Evolutionary conservation across 768 basidiomycete genomes (phyloP), one percentile per base, ranked within the genome.

Genomic region (Tubosaeta sp.): DNA sequence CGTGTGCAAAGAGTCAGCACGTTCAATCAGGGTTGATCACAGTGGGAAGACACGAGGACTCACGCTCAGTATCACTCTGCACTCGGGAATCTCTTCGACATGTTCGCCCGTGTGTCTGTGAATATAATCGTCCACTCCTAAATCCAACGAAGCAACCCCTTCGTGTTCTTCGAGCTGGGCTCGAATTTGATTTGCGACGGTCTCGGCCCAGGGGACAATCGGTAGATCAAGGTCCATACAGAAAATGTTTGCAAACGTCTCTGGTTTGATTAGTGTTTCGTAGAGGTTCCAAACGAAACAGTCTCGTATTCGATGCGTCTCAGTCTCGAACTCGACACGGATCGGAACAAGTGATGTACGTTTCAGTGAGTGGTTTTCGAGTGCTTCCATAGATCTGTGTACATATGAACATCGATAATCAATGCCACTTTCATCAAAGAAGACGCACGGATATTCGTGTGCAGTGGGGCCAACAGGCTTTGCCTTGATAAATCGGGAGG

Each of bases 261-360:
- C 85, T 0, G 95, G 94, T 25, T 84, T 86, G 60, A 95, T 85
- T 55, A 91, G 71, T n/a, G 76, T 73, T 71, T 98, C 95, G 65
- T 91, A 83, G 43, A 94, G 70, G 62, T 98, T 97, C 97, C 97
- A 99, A 11, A 91, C 81, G 68, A 99, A 98, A 63, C 87, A 88
- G 64, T 99, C 97, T 38, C 95, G 86, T 66, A 99, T 83, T 61
- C 95, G 78, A 63, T 91, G 90, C 0, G 88, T 88, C 11, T 92
- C 91, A 11, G 88, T 92, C 65, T 97, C 95, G 61, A 99, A 84
- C 60, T 98, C 95, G 48, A 99, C 89, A 43, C 91, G 90, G 52
- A 99, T 91, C 4, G 97, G 97, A 12, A 98, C 83, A 32, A 95
- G 82, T 5, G 78, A 65, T 3, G 78, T 75, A 1, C 68, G 68